Conservation (phyloP, 257 asterid genomes). For the Orobanche coerulescens region DNA sequence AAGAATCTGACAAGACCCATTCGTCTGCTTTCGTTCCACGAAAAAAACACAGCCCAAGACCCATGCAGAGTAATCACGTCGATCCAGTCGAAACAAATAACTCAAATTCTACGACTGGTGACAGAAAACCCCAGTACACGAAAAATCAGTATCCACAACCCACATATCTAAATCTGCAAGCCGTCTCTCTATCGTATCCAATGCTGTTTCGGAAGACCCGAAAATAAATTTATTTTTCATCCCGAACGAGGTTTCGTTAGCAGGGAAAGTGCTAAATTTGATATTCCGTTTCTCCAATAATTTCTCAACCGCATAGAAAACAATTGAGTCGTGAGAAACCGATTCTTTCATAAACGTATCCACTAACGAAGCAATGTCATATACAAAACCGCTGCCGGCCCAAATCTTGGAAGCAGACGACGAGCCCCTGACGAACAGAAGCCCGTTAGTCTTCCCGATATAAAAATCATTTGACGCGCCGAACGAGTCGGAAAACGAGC, state of each 20-base stretch:
- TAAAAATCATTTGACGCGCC: conserved; percentile 34
- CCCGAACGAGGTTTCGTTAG: conserved; percentile 30
- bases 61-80: neutral
- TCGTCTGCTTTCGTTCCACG: neutral
- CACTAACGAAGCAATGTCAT: conserved; percentile 30
- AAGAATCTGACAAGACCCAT: neutral
- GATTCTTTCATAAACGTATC: conserved; percentile 33
- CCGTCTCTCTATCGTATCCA: conserved; percentile 38
- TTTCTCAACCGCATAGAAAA: conserved; percentile 44
- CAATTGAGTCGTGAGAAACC: conserved; percentile 23
- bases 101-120: conserved; percentile 40
- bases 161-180: conserved; percentile 48
- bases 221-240: conserved; percentile 34
- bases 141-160: conserved; percentile 62
- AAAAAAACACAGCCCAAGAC: neutral
- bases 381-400: conserved; percentile 35
- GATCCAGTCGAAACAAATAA: neutral
- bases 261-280: conserved; percentile 23
- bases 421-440: conserved; percentile 51
- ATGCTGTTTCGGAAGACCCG: conserved; percentile 49
- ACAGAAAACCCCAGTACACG: conserved; percentile 72
- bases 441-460: conserved; percentile 41
- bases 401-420: conserved; percentile 41
- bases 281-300: conserved; percentile 37
- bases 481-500: conserved; percentile 40